Evolutionary conservation across 352 stramenopile species (phyloP).

Genomic region (Elongisporangium senticosum): DNA sequence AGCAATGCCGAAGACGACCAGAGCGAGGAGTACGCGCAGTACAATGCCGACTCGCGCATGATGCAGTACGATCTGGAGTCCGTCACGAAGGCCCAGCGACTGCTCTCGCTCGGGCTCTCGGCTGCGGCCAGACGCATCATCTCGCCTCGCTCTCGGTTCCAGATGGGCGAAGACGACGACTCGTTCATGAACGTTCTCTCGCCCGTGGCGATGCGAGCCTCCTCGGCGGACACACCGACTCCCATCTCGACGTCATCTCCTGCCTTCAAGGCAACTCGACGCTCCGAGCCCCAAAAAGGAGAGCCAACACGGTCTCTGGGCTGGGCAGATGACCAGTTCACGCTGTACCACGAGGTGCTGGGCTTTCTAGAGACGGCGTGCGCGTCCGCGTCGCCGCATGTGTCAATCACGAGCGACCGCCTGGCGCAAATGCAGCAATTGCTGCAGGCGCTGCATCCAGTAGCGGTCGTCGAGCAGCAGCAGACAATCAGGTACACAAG

Average conservation of each 20-base stretch:
- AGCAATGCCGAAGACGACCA: slow-evolving; percentile 6
- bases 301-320: slow-evolving; percentile 3
- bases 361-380: slow-evolving; percentile 31
- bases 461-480: neutral
- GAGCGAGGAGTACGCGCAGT: neutral
- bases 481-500: too few relatives aligned
- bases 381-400: slow-evolving; percentile 14
- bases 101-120: neutral
- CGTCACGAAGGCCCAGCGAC: neutral
- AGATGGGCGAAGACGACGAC: slow-evolving; percentile 15
- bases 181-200: slow-evolving; percentile 28
- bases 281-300: neutral
- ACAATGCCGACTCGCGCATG: slow-evolving; percentile 19
- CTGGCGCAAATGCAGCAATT: slow-evolving; percentile 43
- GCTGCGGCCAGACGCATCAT: neutral
- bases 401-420: slow-evolving; percentile 25
- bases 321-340: slow-evolving; percentile 37
- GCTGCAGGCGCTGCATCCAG: slow-evolving; percentile 23
- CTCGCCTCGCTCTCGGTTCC: slow-evolving; percentile 1
- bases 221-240: slow-evolving; percentile 11
- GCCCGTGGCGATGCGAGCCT: slow-evolving; percentile 12
- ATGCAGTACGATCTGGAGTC: slow-evolving; percentile 26
- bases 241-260: slow-evolving; percentile 14
- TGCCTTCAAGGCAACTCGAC: neutral
- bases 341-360: slow-evolving; percentile 35